Percentiles rank a stretch among this genome's conserved stretches.
phyloP scores from a whole-genome alignment of 108 stramenopile genomes.

The Pseudonitzschia delicatissima region DNA sequence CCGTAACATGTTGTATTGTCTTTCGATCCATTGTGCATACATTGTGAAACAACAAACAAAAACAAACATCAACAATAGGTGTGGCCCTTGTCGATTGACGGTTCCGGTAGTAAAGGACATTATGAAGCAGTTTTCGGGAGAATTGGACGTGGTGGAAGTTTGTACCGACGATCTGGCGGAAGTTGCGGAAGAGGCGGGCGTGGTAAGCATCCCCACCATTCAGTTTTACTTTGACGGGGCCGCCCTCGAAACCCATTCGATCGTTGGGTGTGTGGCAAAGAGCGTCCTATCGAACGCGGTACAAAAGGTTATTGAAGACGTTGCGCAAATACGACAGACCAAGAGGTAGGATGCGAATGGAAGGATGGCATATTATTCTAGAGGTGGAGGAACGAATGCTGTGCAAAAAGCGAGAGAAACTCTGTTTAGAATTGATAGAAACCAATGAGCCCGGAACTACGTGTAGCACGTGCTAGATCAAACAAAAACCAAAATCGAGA shows the following conservation, averaged over 20 bases:
- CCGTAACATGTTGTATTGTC: too few relatives aligned
- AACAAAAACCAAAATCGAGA: too few relatives aligned
- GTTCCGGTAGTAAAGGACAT: slow-evolving; percentile 76
- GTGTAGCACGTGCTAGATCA: too few relatives aligned
- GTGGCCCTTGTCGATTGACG: slow-evolving; percentile 77
- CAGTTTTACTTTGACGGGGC: slow-evolving; percentile 64
- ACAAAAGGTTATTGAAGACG: slow-evolving; percentile 76
- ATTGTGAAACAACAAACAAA: too few relatives aligned
- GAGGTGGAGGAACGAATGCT: neutral
- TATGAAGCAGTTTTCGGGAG: slow-evolving; percentile 61
- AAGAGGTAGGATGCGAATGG: neutral
- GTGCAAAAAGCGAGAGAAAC: too few relatives aligned
- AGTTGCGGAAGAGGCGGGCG: slow-evolving; percentile 60
- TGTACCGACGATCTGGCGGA: slow-evolving; percentile 85
- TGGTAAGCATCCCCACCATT: slow-evolving; percentile 85
- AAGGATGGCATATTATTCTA: neutral
- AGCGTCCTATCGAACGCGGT: slow-evolving; percentile 73
- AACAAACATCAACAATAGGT: slow-evolving; percentile 19
- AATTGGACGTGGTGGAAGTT: slow-evolving; percentile 71
- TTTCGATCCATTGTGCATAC: neutral
- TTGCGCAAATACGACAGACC: slow-evolving; percentile 19
- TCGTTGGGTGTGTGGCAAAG: slow-evolving; percentile 82
- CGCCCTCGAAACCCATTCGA: slow-evolving; percentile 54
- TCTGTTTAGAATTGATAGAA: too few relatives aligned
- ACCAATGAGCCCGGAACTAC: too few relatives aligned